These are phyloP conservation scores for Pythium scleroteichum DNA, from an alignment of 352 stramenopile genomes.

Conservation along the genomic window DNA sequence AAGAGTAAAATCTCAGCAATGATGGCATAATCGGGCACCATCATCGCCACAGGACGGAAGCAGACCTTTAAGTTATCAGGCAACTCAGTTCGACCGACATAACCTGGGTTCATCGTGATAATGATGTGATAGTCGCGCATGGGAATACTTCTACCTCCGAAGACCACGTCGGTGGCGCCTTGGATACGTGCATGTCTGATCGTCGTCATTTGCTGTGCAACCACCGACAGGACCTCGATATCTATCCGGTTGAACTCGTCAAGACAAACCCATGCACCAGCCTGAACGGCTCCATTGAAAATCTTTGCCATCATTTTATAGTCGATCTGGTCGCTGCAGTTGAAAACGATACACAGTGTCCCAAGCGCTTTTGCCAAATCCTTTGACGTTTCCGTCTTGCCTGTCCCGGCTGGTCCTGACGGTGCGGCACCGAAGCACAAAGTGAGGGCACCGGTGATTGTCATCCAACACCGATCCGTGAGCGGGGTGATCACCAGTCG, in stretches of 20 bases:
- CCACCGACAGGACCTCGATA: conserved; percentile 85
- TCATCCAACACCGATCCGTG: conserved; percentile 94
- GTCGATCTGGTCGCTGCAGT: conserved; percentile 96
- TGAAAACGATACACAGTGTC: conserved; percentile 95
- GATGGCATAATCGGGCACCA: conserved; percentile 85
- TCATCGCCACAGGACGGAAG: conserved; percentile 88
- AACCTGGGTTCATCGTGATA: conserved; percentile 90
- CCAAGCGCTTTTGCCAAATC: conserved; percentile 91
- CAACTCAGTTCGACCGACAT: conserved; percentile 75
- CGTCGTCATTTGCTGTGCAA: conserved; percentile 83
- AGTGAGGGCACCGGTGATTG: conserved; percentile 88
- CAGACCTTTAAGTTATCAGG: conserved; percentile 85
- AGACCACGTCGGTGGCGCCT: conserved; percentile 36
- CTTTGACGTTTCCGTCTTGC: conserved; percentile 95
- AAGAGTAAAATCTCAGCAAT: conserved; percentile 88
- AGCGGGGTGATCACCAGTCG: conserved; percentile 93
- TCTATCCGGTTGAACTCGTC: conserved; percentile 92
- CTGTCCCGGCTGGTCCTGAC: conserved; percentile 87
- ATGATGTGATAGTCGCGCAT: conserved; percentile 79
- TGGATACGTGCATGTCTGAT: conserved; percentile 56
- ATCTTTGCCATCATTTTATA: conserved; percentile 88
- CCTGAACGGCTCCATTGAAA: conserved; percentile 80
- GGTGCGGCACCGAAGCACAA: conserved; percentile 88
- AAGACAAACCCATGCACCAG: conserved; percentile 81
- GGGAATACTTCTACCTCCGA: conserved; percentile 59